Percentiles rank a stretch among this genome's conserved stretches.
Evolutionary conservation across 1,284 basidiomycete species (phyloP).

Genomic region (Irpex lacteus): DNA sequence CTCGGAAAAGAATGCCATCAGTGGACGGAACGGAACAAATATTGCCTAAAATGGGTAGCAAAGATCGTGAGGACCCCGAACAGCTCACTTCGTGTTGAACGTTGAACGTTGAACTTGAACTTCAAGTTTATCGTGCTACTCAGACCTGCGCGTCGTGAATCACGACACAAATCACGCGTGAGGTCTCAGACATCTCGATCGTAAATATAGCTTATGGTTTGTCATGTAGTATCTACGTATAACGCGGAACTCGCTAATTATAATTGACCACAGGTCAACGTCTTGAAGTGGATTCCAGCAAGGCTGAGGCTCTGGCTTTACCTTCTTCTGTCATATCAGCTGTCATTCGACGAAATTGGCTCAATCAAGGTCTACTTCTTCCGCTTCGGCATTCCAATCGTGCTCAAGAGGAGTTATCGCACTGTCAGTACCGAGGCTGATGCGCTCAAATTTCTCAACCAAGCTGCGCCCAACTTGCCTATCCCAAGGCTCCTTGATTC

Average conservation of each 20-base stretch:
- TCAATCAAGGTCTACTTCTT: slow-evolving; percentile 7
- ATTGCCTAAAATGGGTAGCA: neutral
- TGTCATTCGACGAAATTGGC: neutral
- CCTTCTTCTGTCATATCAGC: neutral
- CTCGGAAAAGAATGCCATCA: neutral
- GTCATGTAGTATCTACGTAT: neutral
- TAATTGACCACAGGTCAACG: neutral
- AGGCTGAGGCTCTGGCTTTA: neutral
- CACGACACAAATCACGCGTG: too few species aligned
- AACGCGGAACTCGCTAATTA: neutral
- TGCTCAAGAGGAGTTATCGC: slow-evolving; percentile 17
- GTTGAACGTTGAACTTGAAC: too few species aligned
- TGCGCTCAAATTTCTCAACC: slow-evolving; percentile 19
- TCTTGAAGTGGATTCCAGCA: neutral
- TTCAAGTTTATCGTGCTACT: neutral
- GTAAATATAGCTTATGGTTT: too few species aligned
- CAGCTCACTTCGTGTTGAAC: neutral
- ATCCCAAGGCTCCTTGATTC: slow-evolving; percentile 20
- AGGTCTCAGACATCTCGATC: too few species aligned
- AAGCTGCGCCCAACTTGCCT: slow-evolving; percentile 15
- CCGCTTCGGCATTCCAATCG: slow-evolving; percentile 20
- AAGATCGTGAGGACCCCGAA: neutral
- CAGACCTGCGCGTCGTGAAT: neutral
- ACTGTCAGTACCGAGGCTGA: slow-evolving; percentile 20
- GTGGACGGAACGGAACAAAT: neutral